Base-by-base conservation (phyloP, 345 rosid species). In the Triadica sebifera region DNA sequence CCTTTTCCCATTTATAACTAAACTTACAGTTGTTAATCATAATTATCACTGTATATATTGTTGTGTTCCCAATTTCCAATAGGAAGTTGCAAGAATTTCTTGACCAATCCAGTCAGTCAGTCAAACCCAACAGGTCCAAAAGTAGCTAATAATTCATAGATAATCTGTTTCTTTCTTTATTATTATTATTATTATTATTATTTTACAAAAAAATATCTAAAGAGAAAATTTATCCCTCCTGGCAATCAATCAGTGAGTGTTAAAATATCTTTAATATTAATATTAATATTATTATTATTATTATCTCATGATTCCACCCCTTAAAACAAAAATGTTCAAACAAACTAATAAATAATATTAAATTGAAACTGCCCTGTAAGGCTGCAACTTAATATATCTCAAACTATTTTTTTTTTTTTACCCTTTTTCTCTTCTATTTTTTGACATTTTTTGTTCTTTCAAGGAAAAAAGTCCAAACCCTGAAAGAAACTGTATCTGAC, bases 401-500 rank as follows among this genome's bases (percentile, higher is more conserved):
- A 65, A 47, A 63, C 62, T 56, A 16, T 12, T 29, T 55, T 70
- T 50, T 45, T 52, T n/a, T 52, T 63, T 11, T 12, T 45, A 8
- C 45, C 1, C 12, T n/a, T n/a, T n/a, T n/a, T n/a, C n/a, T n/a
- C n/a, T n/a, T n/a, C 17, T 59, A 5, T 9, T 17, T 57, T n/a
- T 25, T 4, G 19, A n/a, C 29, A 53, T 5, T 60, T 58, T 49
- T 59, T 61, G 25, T 49, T 74, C 29, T 1, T 22, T 50, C 50
- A 2, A 68, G 34, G 7, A 16, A n/a, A 67, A 45, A 59, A 11
- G 22, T 70, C 74, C 39, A 51, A 43, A 51, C 2, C 52, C 78
- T 51, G 71, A 16, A 75, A 69, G 77, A 64, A 72, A 56, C 67
- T 46, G 37, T 60, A 58, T 51, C 80, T 74, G 73, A 78, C 64